phyloP scores from a whole-genome alignment of 345 rosid species.

The Citrus cavaleriei region DNA sequence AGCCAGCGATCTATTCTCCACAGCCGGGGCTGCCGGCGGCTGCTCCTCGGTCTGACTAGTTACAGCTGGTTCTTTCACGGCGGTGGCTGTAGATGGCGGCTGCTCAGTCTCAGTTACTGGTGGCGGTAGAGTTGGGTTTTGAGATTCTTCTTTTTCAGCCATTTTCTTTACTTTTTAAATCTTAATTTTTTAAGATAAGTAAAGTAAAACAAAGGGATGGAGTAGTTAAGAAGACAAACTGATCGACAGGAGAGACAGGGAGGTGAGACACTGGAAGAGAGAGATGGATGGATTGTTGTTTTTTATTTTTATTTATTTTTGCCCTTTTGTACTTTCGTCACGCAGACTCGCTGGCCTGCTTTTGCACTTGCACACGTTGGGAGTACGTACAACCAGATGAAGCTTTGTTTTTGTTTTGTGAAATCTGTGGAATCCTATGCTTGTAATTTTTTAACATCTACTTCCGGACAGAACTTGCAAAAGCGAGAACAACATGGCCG shows the following conservation, averaged over 20 bases:
- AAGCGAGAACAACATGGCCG: too few species aligned
- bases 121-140: constrained; percentile 3
- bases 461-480: too few species aligned
- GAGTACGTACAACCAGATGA: not conserved
- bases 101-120: not conserved
- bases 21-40: not conserved
- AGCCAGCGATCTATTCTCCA: not conserved
- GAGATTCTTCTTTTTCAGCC: constrained; percentile 26
- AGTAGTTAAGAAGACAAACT: not conserved
- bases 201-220: not conserved
- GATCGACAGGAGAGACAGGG: not conserved
- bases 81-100: not conserved
- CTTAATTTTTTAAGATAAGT: not conserved
- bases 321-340: not conserved
- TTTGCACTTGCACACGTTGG: not conserved
- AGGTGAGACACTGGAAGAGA: not conserved
- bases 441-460: too few species aligned
- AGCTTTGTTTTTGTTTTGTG: not conserved
- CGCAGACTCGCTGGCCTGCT: not conserved
- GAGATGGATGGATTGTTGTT: too few species aligned
- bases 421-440: constrained; percentile 21
- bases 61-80: not conserved
- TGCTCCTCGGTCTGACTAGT: not conserved
- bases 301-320: too few species aligned
- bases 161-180: not conserved